Conservation (phyloP, 768 basidiomycete genomes). For the Amanita fuliginea region DNA sequence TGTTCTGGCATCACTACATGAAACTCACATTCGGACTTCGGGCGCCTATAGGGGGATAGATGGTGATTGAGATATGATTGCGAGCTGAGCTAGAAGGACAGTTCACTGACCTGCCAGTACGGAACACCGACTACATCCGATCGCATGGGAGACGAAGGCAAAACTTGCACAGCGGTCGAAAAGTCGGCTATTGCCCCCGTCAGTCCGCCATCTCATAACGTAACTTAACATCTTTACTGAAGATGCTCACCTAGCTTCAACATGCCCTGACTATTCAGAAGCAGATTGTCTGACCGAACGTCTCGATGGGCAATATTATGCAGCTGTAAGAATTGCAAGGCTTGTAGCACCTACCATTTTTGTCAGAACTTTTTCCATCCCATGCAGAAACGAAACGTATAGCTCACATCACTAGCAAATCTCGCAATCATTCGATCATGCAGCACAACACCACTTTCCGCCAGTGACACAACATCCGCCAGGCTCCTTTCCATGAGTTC, state of each 20-base stretch:
- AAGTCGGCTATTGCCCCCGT: conserved; percentile 53
- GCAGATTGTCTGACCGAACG: conserved; percentile 73
- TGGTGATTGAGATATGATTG: conserved; percentile 8
- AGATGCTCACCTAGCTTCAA: conserved; percentile 61
- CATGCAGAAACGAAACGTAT: neutral
- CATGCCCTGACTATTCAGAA: conserved; percentile 57
- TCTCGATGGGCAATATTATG: conserved; percentile 74
- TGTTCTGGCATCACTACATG: neutral
- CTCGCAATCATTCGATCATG: conserved; percentile 62
- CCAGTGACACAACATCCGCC: conserved; percentile 66
- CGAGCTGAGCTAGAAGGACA: neutral
- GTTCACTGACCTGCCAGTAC: conserved; percentile 60
- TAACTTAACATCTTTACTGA: no score
- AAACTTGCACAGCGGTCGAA: conserved; percentile 58
- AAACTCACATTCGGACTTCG: conserved; percentile 57
- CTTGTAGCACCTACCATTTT: conserved; percentile 44
- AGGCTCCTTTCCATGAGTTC: conserved; percentile 84
- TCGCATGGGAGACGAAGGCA: conserved; percentile 35
- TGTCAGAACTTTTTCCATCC: conserved; percentile 2
- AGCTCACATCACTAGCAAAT: conserved; percentile 68
- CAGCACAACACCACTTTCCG: conserved; percentile 48
- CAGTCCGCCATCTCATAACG: neutral
- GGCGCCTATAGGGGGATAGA: conserved; percentile 37
- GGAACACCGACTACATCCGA: conserved; percentile 58
- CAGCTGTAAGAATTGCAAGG: conserved; percentile 52